Base-by-base conservation (phyloP, 2,329 filamentous ascomycete species). In the Colletotrichum trifolii region DNA sequence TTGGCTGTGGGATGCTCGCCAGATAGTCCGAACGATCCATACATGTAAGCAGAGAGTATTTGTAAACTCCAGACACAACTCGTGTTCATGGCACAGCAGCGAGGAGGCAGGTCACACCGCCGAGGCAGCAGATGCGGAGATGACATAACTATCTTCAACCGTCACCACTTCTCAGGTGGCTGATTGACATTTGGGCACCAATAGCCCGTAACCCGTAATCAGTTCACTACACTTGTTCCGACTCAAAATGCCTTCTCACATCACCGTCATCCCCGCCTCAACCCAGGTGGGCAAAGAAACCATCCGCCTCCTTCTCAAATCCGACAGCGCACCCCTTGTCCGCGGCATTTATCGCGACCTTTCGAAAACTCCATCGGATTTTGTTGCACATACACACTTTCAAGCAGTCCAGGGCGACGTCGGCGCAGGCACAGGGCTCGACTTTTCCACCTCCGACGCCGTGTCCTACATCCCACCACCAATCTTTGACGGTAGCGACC, bases 391-490 rank as follows among this genome's bases (percentile, higher is more conserved):
- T 34, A 45, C 70, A 15, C 71, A 70, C 15, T 77, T 77, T 12
- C 54, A 71, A 15, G 73, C 74, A 1, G 62, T 67, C 4, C 65
- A 71, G 15, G 75, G 73, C n/a, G 74, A 77, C 15, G 70, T 77
- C 1, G 65, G 57, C 9, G 56, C 67, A 0, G 72, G 68, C 0
- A 40, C 17, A 0, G 67, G 66, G 1, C 68, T 77, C 8, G 69
- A 77, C 54, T 77, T 77, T 43, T 46, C 55, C 11, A 53, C 47
- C 25, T 74, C 74, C 4, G 69, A 75, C 39, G 74, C 71, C 1
- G 71, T 77, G 13, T 70, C 77, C 50, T 77, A 77, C 48, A 63
- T 77, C 38, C 74, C 75, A 0, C 76, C 76, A 0, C 74, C 74
- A 5, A 72, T 64, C 4, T 72, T 67, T 8, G 72, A 75, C 34